A percentile compares a stretch with the other conserved stretches of the same genome.
phyloP scores from a whole-genome alignment of 345 rosid species.

The Physaria fendleri region DNA sequence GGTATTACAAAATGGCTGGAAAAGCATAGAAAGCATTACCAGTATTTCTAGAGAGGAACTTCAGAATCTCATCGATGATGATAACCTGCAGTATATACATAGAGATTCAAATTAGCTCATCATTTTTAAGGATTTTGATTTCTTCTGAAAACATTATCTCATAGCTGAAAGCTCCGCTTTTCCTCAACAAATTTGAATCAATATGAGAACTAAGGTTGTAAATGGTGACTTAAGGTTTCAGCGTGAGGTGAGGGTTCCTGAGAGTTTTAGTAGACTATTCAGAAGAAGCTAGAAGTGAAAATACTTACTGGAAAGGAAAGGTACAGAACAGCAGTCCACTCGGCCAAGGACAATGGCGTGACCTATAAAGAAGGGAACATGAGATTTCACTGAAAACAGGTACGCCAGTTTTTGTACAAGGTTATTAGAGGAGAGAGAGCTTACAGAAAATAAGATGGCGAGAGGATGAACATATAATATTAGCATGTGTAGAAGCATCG shows the following conservation, averaged over 20 bases:
- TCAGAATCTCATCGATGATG: slow-evolving; percentile 83
- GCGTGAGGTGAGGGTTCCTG: not conserved
- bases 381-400: slow-evolving; percentile 5
- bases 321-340: slow-evolving; percentile 76
- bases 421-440: slow-evolving; percentile 26
- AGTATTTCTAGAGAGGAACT: slow-evolving; percentile 81
- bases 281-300: not conserved
- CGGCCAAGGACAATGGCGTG: slow-evolving; percentile 88
- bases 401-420: not conserved
- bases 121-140: not conserved
- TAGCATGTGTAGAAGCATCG: slow-evolving; percentile 84
- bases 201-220: not conserved
- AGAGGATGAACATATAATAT: slow-evolving; percentile 79
- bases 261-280: slow-evolving; percentile 6
- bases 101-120: not conserved
- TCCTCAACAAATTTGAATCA: too few species aligned
- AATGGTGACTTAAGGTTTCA: not conserved
- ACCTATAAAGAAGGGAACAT: slow-evolving; percentile 51
- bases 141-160: too few species aligned
- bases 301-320: slow-evolving; percentile 91
- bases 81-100: slow-evolving; percentile 54
- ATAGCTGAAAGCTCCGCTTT: too few species aligned
- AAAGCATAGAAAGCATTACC: slow-evolving; percentile 18
- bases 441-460: slow-evolving; percentile 91
- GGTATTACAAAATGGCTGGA: not conserved